A percentile compares a stretch with the other conserved stretches of the same genome.
Conservation (phyloP, 805 yeast species). For the Myxozyma kluyveri region DNA sequence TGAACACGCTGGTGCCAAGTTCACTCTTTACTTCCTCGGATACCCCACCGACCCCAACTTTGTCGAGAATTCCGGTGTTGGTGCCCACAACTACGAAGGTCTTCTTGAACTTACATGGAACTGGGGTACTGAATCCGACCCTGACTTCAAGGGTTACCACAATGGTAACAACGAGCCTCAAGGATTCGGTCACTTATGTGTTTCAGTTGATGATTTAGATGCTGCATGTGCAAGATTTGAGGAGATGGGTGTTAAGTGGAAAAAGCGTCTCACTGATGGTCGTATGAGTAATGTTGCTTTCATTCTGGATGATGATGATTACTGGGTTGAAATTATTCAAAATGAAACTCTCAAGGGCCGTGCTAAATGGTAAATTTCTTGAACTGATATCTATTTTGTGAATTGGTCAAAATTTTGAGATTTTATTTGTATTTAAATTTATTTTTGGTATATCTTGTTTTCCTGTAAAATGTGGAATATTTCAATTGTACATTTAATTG, state of each 20-base stretch:
- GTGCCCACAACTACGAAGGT: conserved; percentile 52
- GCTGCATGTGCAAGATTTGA: conserved; percentile 52
- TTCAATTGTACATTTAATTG: too few species aligned
- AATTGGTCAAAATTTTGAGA: neutral
- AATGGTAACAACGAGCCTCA: conserved; percentile 74
- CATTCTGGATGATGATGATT: conserved; percentile 86
- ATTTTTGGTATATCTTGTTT: too few species aligned
- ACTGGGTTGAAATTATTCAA: conserved; percentile 67
- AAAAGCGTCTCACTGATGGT: conserved; percentile 44
- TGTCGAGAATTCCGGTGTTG: conserved; percentile 44
- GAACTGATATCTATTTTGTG: neutral
- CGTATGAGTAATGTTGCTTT: conserved; percentile 68
- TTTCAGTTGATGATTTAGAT: conserved; percentile 62
- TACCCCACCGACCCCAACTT: conserved; percentile 47
- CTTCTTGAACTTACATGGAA: conserved; percentile 88
- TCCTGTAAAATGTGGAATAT: too few species aligned
- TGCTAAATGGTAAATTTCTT: conserved; percentile 17
- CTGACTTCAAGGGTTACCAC: conserved; percentile 69
- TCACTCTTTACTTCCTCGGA: conserved; percentile 83
- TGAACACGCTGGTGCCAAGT: conserved; percentile 66
- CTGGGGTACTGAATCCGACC: conserved; percentile 89
- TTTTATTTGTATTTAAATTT: too few species aligned
- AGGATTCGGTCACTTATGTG: conserved; percentile 86
- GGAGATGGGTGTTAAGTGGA: conserved; percentile 49
- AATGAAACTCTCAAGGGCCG: conserved; percentile 25